Conservation (phyloP, 495 filamentous ascomycete species). For the Amphirosellinia nigrospora region DNA sequence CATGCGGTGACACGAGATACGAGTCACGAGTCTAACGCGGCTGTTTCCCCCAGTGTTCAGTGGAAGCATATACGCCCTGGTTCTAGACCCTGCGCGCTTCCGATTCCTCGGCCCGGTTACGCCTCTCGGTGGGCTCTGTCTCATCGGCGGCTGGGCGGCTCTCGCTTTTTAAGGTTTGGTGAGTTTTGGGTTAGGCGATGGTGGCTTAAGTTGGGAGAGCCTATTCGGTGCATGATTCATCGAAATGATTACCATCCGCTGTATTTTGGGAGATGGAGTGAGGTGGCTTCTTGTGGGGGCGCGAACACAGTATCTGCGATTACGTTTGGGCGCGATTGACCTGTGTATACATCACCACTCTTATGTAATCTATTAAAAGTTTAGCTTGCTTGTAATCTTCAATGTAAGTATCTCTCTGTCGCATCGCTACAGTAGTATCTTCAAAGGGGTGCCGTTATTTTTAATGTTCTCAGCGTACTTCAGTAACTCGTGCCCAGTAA, state of each 20-base stretch:
- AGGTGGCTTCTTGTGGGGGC: not conserved
- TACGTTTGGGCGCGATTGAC: not conserved
- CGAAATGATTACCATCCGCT: not conserved
- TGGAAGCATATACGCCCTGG: conserved; percentile 64
- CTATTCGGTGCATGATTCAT: not conserved
- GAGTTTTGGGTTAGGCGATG: not conserved
- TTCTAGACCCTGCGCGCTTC: conserved; percentile 61
- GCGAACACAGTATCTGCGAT: not conserved
- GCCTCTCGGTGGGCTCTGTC: conserved; percentile 63
- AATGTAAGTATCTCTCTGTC: not conserved
- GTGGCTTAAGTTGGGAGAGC: not conserved
- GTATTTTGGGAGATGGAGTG: not conserved
- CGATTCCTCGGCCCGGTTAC: conserved; percentile 63
- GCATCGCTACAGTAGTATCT: not conserved
- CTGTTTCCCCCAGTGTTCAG: conserved; percentile 55
- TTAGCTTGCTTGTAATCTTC: not conserved
- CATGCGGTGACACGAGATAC: conserved; percentile 38
- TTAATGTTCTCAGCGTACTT: not conserved
- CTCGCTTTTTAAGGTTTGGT: conserved; percentile 27
- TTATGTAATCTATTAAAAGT: not conserved
- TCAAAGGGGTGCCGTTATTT: not conserved
- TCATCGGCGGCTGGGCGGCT: conserved; percentile 39
- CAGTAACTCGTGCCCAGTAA: not conserved
- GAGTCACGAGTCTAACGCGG: not conserved
- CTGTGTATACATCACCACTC: not conserved